Evolutionary conservation across 1,139 yeast species (phyloP), one percentile per base, ranked within the genome.

Genomic region (Pichia kudriavzevii): DNA sequence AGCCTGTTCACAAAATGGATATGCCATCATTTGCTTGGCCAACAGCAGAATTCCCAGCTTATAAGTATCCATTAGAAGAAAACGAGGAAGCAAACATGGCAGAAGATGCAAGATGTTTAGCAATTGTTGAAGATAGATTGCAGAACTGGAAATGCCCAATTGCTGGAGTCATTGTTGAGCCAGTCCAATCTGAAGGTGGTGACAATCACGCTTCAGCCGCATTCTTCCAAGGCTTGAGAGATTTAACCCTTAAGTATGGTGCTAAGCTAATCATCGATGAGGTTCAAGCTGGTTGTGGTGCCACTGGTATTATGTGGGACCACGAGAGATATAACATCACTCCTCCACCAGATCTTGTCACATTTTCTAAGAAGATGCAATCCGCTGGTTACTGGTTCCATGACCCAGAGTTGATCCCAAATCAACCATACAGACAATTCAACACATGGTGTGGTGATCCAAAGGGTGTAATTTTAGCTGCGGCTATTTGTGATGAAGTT

Each of bases 361-460:
- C 93, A 18, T 81, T 81, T 63, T 79, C 88, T 47, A 81, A 81
- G 69, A 81, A 81, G 66, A 79, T 80, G 66, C 93, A 82, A 64
- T 75, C 87, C 27, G 91, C 93, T 26, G 94, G 94, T 37, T 82
- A 76, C 71, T 81, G 69, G 67, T 82, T 75, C 71, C 72, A 72
- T 50, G 73, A 77, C 63, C 75, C 79, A 26, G 79, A 74, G 46
- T 61, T 82, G 45, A 67, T 79, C 45, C 94, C 94, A 47, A 67
- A 73, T 57, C 52, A 65, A 57, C 75, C 93, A 31, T 81, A 78
- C 69, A 77, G 93, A 59, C 91, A 81, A 66, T 81, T 81, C 69
- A 81, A 81, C 74, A 81, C 94, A 42, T 81, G 94, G 94, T 79
- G 88, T 60, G 94, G 94, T 49, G 94, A 81, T 65, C 87, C 91